Evolutionary conservation across 495 filamentous ascomycete genomes (phyloP), one percentile per base, ranked within the genome.

Genomic region (Aspergillus cavernicola): DNA sequence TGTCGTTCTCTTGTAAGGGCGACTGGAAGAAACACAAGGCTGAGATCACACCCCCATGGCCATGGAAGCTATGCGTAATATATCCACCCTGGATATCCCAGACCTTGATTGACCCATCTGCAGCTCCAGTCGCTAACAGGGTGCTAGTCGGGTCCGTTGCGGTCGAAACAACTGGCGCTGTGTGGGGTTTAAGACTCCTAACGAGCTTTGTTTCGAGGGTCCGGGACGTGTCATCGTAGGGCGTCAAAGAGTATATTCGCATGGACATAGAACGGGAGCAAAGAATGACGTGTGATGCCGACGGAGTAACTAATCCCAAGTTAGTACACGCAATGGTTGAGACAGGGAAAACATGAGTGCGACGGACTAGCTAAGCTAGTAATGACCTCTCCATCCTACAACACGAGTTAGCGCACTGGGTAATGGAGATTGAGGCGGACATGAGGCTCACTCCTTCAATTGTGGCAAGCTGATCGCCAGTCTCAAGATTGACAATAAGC

Each of bases 51-150:
- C 93, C 90, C 57, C 88, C 86, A 52, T 92, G 92, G 13, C 92
- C 93, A 57, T 90, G 85, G 66, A 99, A 92, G 2, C 90, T 97
- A 67, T 99, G 93, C 13, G 93, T 99, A 22, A 89, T 82, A 66
- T 85, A 97, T 12, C 93, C 95, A 15, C 88, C 90, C 52, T 78
- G 72, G 32, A 99, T 92, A 72, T 99, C 95, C 90, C 90, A 97
- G 46, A 99, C 85, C 67, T 99, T 99, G 55, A 96, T 86, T 4
- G 85, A 79, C 22, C 93, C 93, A 69, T 97, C 93, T 7, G 93
- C 89, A 20, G 83, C 88, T 48, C 93, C 93, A 16, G 92, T 96
- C 31, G 92, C 93, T 35, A 97, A 72, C 10, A 99, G 73, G 12
- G 92, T 97, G 60, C 92, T 85, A 2, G 91, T 96, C 28, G 78